Evolutionary conservation across 352 stramenopile genomes (phyloP).

Genomic region (Pythium insidiosum): DNA sequence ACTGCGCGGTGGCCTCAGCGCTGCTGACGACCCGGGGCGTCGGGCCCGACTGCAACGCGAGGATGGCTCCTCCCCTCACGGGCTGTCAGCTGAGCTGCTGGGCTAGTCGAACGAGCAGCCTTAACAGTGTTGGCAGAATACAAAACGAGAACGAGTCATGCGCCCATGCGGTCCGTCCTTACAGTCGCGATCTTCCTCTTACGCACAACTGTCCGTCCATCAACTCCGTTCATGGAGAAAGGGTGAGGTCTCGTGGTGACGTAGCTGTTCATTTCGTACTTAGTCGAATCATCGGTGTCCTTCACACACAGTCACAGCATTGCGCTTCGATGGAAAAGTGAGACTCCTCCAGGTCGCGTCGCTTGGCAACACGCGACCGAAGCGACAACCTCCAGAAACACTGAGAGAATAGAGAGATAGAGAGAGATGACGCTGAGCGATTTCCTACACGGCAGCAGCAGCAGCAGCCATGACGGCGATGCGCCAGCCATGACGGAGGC

Average conservation of each 20-base stretch:
- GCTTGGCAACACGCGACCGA: no score
- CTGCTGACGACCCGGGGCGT: slow-evolving; percentile 1
- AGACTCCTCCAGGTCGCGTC: no score
- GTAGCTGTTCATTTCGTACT: slow-evolving; percentile 6
- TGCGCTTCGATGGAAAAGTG: not conserved
- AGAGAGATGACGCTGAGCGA: no score
- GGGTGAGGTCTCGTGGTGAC: no score
- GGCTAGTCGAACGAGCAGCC: not conserved
- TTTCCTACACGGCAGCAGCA: no score
- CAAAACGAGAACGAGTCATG: slow-evolving; percentile 38
- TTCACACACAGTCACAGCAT: no score
- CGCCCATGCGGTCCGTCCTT: not conserved
- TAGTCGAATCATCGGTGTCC: not conserved
- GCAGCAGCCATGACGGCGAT: no score
- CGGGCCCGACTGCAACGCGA: no score
- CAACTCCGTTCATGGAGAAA: no score
- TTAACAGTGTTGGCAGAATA: slow-evolving; percentile 40
- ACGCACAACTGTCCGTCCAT: no score
- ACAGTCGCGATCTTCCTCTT: not conserved
- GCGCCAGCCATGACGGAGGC: slow-evolving; percentile 41
- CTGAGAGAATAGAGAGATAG: no score
- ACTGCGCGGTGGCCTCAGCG: not conserved
- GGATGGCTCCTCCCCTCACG: not conserved
- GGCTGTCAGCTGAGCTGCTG: not conserved
- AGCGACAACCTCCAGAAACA: no score